Percentiles rank a stretch among this genome's conserved stretches.
phyloP scores from a whole-genome alignment of 768 basidiomycete genomes.

The Dentipellis fragilis region DNA sequence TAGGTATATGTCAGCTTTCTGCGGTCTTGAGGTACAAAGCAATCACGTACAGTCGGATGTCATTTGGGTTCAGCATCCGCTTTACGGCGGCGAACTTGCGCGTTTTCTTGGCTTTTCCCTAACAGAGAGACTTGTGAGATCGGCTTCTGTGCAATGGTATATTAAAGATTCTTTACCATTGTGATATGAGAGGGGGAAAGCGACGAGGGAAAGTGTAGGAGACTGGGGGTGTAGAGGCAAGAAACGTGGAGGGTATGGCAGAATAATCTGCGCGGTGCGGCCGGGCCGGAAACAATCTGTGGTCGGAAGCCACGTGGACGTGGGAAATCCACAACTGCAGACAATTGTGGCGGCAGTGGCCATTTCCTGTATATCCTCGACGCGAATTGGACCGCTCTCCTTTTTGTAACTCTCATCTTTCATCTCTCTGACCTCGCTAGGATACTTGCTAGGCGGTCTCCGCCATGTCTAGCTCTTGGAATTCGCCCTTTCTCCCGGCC shows the following conservation, averaged over 20 bases:
- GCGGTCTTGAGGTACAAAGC: not conserved
- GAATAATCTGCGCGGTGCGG: not conserved
- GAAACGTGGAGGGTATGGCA: too few relatives aligned
- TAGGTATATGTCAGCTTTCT: not conserved
- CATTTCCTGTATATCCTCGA: not conserved
- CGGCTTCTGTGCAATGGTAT: too few relatives aligned
- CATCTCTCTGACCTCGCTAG: not conserved
- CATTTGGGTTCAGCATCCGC: slow-evolving; percentile 87
- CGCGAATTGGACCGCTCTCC: not conserved
- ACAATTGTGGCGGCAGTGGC: not conserved
- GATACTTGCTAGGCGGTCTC: not conserved
- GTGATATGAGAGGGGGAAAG: too few relatives aligned
- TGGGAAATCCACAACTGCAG: not conserved
- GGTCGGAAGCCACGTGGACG: not conserved
- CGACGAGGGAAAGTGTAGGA: not conserved
- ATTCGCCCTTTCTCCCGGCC: not conserved
- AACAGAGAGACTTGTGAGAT: not conserved
- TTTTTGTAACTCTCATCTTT: not conserved
- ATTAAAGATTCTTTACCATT: too few relatives aligned
- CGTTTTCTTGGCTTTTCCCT: slow-evolving; percentile 91
- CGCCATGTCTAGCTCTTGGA: slow-evolving; percentile 3
- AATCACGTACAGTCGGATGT: slow-evolving; percentile 74
- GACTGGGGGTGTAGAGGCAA: too few relatives aligned
- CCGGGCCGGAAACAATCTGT: not conserved
- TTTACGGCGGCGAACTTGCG: slow-evolving; percentile 93